Evolutionary conservation across 1,284 basidiomycete species (phyloP).

Genomic region (Marasmius oreades): DNA sequence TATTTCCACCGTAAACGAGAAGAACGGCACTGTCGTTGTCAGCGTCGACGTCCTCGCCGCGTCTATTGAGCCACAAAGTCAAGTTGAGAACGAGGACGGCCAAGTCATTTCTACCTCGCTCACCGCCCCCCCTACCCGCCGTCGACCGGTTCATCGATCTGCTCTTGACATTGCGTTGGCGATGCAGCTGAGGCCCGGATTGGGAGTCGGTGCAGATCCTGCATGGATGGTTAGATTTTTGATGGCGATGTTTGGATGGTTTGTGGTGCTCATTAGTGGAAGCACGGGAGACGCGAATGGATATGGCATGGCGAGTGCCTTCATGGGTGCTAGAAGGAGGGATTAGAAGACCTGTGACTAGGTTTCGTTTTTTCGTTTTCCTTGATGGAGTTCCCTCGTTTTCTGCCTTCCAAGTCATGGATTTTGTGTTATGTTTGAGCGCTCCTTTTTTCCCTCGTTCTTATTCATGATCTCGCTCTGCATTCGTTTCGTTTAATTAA

Average conservation of each 20-base stretch:
- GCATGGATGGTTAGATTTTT: slow-evolving; percentile 76
- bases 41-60: no score
- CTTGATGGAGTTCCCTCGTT: no score
- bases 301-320: neutral
- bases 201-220: slow-evolving; percentile 64
- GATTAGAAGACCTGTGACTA: neutral
- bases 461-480: no score
- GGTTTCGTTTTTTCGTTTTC: no score
- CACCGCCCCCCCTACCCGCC: slow-evolving; percentile 16
- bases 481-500: no score
- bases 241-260: slow-evolving; percentile 78
- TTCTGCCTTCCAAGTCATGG: no score
- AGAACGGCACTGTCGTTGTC: no score
- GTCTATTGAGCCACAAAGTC: no score
- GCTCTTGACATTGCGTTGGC: slow-evolving; percentile 69
- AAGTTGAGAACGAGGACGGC: neutral
- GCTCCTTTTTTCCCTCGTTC: no score
- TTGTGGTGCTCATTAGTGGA: slow-evolving; percentile 40
- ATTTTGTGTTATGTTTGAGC: no score
- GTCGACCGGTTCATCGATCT: slow-evolving; percentile 29
- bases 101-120: slow-evolving; percentile 6
- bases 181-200: slow-evolving; percentile 67
- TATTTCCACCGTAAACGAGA: neutral
- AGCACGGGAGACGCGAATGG: slow-evolving; percentile 4
- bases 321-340: neutral